Conservation (phyloP, 2,329 filamentous ascomycete genomes). For the Ceratocystis smalleyi region DNA sequence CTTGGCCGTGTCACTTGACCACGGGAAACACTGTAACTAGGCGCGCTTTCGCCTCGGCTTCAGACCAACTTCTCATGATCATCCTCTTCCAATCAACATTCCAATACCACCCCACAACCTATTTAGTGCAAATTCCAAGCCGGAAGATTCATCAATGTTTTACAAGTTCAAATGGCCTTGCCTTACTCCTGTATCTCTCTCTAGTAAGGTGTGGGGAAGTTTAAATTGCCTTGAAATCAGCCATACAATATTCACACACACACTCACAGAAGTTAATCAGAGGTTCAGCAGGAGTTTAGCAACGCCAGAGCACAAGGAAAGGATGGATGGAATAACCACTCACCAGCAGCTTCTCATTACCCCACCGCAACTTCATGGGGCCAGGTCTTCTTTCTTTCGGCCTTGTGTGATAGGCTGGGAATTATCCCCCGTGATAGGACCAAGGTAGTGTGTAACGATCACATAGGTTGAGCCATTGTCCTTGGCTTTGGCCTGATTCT, state of each 20-base stretch:
- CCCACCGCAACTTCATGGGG: neutral
- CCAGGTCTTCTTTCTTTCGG: neutral
- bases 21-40: neutral
- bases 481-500: too few species aligned
- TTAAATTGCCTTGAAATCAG: too few species aligned
- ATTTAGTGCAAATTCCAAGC: neutral
- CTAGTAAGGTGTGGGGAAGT: neutral
- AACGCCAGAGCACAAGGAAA: too few species aligned
- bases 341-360: neutral
- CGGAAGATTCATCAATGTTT: neutral
- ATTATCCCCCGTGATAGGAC: neutral
- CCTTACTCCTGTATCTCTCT: neutral
- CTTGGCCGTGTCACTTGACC: conserved; percentile 11
- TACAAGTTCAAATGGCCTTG: neutral
- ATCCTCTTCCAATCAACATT: neutral
- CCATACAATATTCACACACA: too few species aligned
- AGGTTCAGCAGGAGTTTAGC: too few species aligned
- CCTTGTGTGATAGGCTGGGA: neutral
- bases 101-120: neutral
- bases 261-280: too few species aligned
- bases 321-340: too few species aligned
- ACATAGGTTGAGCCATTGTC: neutral
- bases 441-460: neutral
- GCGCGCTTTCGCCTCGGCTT: neutral
- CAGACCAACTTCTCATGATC: neutral